Conservation (phyloP, 108 stramenopile species). For the Poteriospumella lacustris region DNA sequence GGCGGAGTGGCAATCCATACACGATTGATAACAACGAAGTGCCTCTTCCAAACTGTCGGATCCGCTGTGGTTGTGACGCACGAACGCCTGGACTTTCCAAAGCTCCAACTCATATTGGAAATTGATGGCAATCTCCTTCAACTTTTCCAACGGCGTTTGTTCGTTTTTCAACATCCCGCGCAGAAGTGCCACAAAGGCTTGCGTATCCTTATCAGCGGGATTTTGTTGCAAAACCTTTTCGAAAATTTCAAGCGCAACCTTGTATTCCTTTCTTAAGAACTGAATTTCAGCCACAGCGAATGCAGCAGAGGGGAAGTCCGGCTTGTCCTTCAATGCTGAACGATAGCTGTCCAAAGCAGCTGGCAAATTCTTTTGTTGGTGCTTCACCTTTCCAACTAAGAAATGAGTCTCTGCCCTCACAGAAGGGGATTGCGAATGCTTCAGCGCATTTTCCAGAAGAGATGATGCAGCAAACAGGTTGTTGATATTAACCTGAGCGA, state of each 20-base stretch:
- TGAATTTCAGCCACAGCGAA: slow-evolving; percentile 5
- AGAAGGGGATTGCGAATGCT: too few relatives aligned
- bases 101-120: slow-evolving; percentile 23
- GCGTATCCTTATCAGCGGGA: slow-evolving; percentile 24
- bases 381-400: slow-evolving; percentile 2
- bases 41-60: too few relatives aligned
- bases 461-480: too few relatives aligned
- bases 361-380: background rate
- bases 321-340: background rate
- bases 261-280: background rate
- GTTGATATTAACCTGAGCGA: too few relatives aligned
- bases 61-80: background rate
- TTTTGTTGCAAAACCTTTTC: background rate
- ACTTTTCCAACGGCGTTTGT: background rate
- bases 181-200: slow-evolving; percentile 7
- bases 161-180: background rate
- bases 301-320: slow-evolving; percentile 3
- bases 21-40: too few relatives aligned
- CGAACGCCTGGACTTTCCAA: background rate
- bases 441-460: too few relatives aligned
- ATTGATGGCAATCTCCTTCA: background rate
- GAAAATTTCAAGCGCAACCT: background rate
- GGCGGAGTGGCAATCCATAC: too few relatives aligned
- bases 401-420: slow-evolving; percentile 8
- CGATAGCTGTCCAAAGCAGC: background rate